Conservation (phyloP, 495 filamentous ascomycete genomes). For the Trichocladium antarcticum region DNA sequence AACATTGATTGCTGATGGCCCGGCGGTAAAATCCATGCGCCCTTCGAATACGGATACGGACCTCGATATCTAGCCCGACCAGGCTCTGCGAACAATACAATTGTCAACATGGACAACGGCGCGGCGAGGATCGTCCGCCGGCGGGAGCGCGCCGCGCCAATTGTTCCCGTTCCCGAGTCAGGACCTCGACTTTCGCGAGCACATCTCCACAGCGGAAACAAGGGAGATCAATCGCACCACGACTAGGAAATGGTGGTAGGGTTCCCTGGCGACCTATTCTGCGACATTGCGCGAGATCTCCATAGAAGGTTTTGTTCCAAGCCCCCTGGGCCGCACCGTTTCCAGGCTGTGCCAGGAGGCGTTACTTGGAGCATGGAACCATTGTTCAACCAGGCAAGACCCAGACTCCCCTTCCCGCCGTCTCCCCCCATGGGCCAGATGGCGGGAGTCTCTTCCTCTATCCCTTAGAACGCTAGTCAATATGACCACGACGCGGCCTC, state of each 20-base stretch:
- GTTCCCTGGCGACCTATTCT: background rate
- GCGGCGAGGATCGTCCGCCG: no score
- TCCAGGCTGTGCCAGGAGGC: no score
- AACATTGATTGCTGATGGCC: background rate
- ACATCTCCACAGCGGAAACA: background rate
- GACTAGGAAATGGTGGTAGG: background rate
- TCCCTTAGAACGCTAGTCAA: no score
- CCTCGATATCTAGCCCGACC: no score
- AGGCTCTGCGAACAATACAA: no score
- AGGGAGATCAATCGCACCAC: background rate
- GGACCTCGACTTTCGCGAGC: background rate
- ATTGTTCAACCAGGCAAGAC: no score
- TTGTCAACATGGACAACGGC: no score
- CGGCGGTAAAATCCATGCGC: conserved; percentile 5
- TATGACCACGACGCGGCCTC: no score
- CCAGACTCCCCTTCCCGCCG: no score
- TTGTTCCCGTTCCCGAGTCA: background rate
- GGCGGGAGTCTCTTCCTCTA: no score
- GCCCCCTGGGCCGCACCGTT: conserved; percentile 20
- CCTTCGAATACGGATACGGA: background rate
- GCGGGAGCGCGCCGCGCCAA: background rate
- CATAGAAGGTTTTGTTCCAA: conserved; percentile 11
- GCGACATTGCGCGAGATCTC: background rate
- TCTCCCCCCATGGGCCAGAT: no score
- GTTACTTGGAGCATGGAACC: no score